A percentile compares a stretch with the other conserved stretches of the same genome.
Evolutionary conservation across 2,329 filamentous ascomycete genomes (phyloP).

Genomic region (Sporothrix inflata): DNA sequence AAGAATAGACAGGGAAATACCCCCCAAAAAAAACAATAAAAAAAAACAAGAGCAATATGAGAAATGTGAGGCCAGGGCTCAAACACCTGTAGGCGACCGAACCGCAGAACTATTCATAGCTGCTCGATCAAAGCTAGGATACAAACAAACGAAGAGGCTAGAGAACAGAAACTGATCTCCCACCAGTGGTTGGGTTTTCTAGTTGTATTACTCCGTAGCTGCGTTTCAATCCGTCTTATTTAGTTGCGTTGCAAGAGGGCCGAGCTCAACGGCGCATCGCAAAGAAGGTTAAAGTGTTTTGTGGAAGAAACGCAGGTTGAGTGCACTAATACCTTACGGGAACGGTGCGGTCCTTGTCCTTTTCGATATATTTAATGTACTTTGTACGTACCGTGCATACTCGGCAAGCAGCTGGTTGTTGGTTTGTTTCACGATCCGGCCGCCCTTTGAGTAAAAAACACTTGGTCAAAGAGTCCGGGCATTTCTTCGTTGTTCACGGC

Average conservation of each 20-base stretch:
- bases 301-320: neutral
- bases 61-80: neutral
- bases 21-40: neutral
- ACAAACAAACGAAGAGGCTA: neutral
- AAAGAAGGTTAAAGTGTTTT: neutral
- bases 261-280: neutral
- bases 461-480: too few relatives aligned
- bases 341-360: neutral
- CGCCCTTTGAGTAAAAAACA: neutral
- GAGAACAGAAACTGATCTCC: neutral
- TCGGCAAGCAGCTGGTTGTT: neutral
- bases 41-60: neutral
- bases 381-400: neutral
- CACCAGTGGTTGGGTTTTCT: neutral
- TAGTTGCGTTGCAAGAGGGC: neutral
- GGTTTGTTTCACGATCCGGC: conserved; percentile 6
- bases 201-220: neutral
- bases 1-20: neutral
- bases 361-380: neutral
- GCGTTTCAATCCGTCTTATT: neutral
- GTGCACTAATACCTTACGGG: neutral
- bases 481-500: neutral
- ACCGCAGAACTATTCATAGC: neutral
- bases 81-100: neutral
- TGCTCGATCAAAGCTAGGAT: neutral